phyloP scores from a whole-genome alignment of 164 flowering plant species.

The Chimonanthus salicifolius region DNA sequence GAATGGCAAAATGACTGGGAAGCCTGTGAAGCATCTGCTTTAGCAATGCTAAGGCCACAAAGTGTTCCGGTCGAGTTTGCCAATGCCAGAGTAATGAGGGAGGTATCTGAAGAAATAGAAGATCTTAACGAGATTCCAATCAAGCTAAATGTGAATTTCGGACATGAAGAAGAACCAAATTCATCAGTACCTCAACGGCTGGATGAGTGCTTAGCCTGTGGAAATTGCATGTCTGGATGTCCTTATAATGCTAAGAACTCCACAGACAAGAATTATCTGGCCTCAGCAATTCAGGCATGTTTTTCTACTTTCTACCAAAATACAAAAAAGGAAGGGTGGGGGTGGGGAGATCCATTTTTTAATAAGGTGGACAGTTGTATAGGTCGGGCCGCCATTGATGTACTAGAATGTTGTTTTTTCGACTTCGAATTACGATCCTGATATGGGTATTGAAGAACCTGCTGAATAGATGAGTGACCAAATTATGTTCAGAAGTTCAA shows the following conservation, averaged over 20 bases:
- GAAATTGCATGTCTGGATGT: conserved; percentile 61
- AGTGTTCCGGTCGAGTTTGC: conserved; percentile 40
- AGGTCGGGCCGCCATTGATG: not conserved
- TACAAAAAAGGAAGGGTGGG: too few relatives aligned
- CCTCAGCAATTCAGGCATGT: conserved; percentile 41
- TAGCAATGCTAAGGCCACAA: conserved; percentile 38
- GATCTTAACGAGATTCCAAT: conserved; percentile 20
- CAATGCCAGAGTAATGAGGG: conserved; percentile 32
- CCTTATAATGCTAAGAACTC: conserved; percentile 60
- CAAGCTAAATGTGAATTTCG: conserved; percentile 45
- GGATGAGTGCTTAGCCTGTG: conserved; percentile 51
- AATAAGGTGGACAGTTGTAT: not conserved
- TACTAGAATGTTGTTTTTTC: too few relatives aligned
- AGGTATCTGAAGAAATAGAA: conserved; percentile 28
- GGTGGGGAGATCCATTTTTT: not conserved
- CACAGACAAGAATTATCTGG: conserved; percentile 50
- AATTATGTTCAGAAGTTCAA: too few relatives aligned
- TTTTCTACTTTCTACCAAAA: not conserved
- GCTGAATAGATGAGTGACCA: too few relatives aligned
- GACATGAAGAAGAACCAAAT: conserved; percentile 17
- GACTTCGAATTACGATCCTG: too few relatives aligned
- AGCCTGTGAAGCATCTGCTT: conserved; percentile 42
- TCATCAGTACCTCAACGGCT: conserved; percentile 12
- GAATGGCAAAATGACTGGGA: conserved; percentile 59
- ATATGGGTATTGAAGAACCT: too few relatives aligned